These are phyloP conservation scores for Globisporangium paddicum DNA, from an alignment of 352 stramenopile species.

Conservation along the genomic window DNA sequence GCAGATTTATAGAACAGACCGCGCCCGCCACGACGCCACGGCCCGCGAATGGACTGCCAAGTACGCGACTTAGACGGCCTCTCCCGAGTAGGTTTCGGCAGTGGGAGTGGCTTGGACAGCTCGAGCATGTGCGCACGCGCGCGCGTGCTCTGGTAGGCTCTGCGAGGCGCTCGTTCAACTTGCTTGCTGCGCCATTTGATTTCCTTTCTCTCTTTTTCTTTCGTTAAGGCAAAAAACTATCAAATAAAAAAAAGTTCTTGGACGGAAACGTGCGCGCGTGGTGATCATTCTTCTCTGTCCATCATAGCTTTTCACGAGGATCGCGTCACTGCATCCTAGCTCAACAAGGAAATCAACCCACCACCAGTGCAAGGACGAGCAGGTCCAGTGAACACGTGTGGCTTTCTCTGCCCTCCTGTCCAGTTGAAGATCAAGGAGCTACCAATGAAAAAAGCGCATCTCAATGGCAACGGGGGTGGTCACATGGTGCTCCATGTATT, in stretches of 20 bases:
- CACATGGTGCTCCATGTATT: too few relatives aligned
- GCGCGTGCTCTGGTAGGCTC: neutral
- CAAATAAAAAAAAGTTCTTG: slow-evolving; percentile 9
- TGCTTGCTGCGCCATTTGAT: slow-evolving; percentile 11
- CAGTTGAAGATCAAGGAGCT: slow-evolving; percentile 1
- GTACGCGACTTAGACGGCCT: slow-evolving; percentile 94
- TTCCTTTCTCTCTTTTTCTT: slow-evolving; percentile 10
- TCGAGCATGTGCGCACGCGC: neutral
- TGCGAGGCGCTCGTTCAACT: neutral
- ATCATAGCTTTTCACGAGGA: neutral
- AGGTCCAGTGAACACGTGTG: neutral
- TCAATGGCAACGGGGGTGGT: too few relatives aligned
- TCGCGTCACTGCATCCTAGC: too few relatives aligned
- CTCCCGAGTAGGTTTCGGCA: slow-evolving; percentile 7
- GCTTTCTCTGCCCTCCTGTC: neutral
- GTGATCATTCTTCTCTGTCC: neutral
- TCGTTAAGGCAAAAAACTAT: slow-evolving; percentile 6
- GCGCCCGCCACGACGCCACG: slow-evolving; percentile 92
- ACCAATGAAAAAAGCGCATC: neutral
- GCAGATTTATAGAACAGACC: slow-evolving; percentile 95
- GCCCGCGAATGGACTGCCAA: slow-evolving; percentile 97
- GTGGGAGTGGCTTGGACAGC: slow-evolving; percentile 1
- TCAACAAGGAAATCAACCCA: neutral
- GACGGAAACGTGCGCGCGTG: neutral
- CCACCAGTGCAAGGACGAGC: neutral